Evolutionary conservation across 164 flowering plant genomes (phyloP), one percentile per base, ranked within the genome.

Genomic region (Stephania yunnanensis): DNA sequence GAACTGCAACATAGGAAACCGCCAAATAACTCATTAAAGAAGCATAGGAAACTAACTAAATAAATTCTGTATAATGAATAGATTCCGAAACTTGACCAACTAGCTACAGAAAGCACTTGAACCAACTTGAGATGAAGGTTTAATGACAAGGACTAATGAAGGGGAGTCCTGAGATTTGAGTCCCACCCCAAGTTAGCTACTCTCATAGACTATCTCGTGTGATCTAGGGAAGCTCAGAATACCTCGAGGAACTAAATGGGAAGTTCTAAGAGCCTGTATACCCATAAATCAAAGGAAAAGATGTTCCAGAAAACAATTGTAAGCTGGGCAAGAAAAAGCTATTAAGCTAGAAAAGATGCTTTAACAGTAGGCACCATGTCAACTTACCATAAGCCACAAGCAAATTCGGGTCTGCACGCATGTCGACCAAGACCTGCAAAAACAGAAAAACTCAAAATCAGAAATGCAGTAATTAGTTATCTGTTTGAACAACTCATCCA

Each of bases 391-490:
- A 95, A 70, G 97, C 87, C 65, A 95, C 97, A 46, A 92, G 85
- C 42, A 95, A 87, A 78, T 89, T 86, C 48, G 97, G 97, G 78
- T 91, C 94, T 36, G 80, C 88, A 78, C 79, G 86, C 8, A 88
- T 87, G 87, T 95, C 97, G 69, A 92, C 98, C 87, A 95, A 85
- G 71, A 92, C 93, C 98, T 95, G 90, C 25, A 78, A 78, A 76
- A 83, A 65, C 71, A 50, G 45, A 64, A 46, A 46, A 74, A 9
- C 50, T 73, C 19, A 42, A 61, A 0, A 10, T 22, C 5, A 6
- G 19, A 72, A 29, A 53, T 66, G 42, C 42, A 25, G 9, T 66
- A 13, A 66, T 6, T 66, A 11, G 10, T 68, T 17, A 31, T 22
- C 50, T 20, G 30, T 45, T 45, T 17, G 20, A 58, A 17, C 65